These are phyloP conservation scores for Stentor roeselii DNA, from an alignment of 73 alveolate genomes.

Conservation along the genomic window DNA sequence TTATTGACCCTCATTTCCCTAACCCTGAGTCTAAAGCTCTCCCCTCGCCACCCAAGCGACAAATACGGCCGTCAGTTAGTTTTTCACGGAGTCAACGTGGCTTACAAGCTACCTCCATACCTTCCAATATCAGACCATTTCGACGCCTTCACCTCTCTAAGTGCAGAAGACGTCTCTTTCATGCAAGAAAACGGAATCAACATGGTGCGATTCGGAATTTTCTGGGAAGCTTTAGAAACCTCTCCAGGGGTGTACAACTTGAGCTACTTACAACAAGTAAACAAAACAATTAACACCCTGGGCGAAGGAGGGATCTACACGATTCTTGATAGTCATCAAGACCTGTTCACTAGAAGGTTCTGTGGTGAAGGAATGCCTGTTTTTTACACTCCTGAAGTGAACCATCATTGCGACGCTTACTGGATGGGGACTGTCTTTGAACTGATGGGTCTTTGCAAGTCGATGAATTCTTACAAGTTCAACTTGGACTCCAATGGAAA, in stretches of 20 bases:
- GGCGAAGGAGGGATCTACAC: constrained; percentile 76
- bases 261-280: constrained; percentile 65
- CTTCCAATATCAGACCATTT: constrained; percentile 61
- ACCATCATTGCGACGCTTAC: constrained; percentile 23
- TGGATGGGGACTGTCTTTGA: constrained; percentile 29
- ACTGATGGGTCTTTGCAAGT: constrained; percentile 34
- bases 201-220: constrained; percentile 76
- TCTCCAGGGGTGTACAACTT: constrained; percentile 65
- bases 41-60: not conserved
- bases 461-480: constrained; percentile 32
- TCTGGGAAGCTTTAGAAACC: constrained; percentile 87
- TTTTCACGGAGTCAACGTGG: constrained; percentile 77
- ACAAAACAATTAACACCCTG: constrained; percentile 56
- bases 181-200: constrained; percentile 73
- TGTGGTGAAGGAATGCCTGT: constrained; percentile 91
- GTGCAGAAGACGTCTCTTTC: constrained; percentile 52
- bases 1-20: too few species aligned
- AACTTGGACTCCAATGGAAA: constrained; percentile 40
- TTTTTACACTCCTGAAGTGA: constrained; percentile 61
- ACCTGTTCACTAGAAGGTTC: constrained; percentile 63
- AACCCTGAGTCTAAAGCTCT: not conserved
- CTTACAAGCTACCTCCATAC: constrained; percentile 62
- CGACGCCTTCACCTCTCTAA: constrained; percentile 71
- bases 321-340: constrained; percentile 83
- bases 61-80: not conserved